Evolutionary conservation across 2,329 filamentous ascomycete species (phyloP), one percentile per base, ranked within the genome.

Genomic region (Xylariales sp.): DNA sequence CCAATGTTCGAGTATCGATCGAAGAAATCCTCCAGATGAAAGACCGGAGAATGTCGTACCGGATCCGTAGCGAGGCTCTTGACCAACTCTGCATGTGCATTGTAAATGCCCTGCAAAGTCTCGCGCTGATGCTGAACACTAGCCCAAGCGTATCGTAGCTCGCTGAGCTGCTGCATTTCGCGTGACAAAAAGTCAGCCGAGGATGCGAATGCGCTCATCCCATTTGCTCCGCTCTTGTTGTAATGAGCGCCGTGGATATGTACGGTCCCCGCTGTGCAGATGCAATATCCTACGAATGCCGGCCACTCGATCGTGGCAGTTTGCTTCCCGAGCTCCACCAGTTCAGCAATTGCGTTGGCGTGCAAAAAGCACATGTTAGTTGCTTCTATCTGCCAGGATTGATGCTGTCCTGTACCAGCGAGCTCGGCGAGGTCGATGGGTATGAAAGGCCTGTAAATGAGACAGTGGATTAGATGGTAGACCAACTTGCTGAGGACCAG

Each of bases 341-440:
- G 67, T 55, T 94, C 88, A 1, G 86, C 82, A 38, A 94, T 90
- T 4, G 88, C 87, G 55, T 94, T 95, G 5, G 88, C 88, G 51
- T 95, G 88, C 14, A 90, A 68, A 58, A 80, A 93, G 61, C 88
- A 94, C 57, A 91, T 74, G 54, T 93, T 91, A 0, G 88, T 94
- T 0, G 88, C 87, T 58, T 94, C 87, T 35, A 94, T 91, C 58
- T 94, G 88, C 88, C 88, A 95, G 20, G 86, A 90, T 58, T 94
- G 88, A 51, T 94, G 86, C 54, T 94, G 88, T 1, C 86, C 86
- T 1, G 78, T 84, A 11, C 86, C 85, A 10, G 86, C 79, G 5
- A 95, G 75, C 59, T 94, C 88, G 18, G 84, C 78, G 3, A 94
- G 70, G 59, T 94, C 86, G 47, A 95, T 85, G 0, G 88, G 88